Percentiles rank a stretch among this genome's conserved stretches.
Conservation (phyloP, 768 basidiomycete genomes). For the Termitomyces bulborhizus region DNA sequence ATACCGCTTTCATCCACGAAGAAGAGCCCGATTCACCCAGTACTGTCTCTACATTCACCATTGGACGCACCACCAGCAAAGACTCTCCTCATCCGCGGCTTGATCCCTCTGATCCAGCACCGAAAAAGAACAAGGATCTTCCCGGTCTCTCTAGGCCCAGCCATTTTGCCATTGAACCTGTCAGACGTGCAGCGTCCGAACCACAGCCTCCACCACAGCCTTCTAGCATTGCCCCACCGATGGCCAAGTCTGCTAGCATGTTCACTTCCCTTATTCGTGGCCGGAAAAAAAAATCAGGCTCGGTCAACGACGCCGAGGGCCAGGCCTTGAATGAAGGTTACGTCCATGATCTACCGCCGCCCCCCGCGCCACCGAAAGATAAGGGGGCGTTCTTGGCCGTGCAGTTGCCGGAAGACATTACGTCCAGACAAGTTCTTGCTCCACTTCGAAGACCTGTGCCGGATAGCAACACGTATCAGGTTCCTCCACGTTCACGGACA, state of each 20-base stretch:
- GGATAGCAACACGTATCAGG: constrained; percentile 1
- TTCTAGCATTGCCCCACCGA: constrained; percentile 14
- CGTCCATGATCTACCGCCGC: constrained; percentile 29
- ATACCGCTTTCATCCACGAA: constrained; percentile 23
- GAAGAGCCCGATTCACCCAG: constrained; percentile 19
- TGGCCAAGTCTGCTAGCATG: constrained; percentile 24
- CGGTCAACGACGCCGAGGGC: constrained; percentile 16
- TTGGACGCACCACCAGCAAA: constrained; percentile 9
- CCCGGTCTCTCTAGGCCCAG: constrained; percentile 12
- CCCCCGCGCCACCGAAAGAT: constrained; percentile 47
- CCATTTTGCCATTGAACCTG: constrained; percentile 17
- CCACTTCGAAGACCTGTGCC: constrained; percentile 8
- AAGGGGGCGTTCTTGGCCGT: constrained; percentile 15
- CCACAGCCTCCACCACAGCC: constrained; percentile 18
- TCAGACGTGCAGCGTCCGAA: constrained; percentile 28
- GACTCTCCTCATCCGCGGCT: background rate
- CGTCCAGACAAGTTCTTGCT: constrained; percentile 14
- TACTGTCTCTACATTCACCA: constrained; percentile 7
- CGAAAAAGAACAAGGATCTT: constrained; percentile 15
- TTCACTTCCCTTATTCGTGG: constrained; percentile 32
- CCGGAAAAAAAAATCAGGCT: constrained; percentile 28
- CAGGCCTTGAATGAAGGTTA: constrained; percentile 15
- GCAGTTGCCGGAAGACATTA: constrained; percentile 7
- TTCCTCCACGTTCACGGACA: constrained; percentile 21
- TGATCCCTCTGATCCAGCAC: constrained; percentile 2